These are phyloP conservation scores for Anthracocystis panici-leucophaei DNA, from an alignment of 1,284 basidiomycete species.

Conservation along the genomic window DNA sequence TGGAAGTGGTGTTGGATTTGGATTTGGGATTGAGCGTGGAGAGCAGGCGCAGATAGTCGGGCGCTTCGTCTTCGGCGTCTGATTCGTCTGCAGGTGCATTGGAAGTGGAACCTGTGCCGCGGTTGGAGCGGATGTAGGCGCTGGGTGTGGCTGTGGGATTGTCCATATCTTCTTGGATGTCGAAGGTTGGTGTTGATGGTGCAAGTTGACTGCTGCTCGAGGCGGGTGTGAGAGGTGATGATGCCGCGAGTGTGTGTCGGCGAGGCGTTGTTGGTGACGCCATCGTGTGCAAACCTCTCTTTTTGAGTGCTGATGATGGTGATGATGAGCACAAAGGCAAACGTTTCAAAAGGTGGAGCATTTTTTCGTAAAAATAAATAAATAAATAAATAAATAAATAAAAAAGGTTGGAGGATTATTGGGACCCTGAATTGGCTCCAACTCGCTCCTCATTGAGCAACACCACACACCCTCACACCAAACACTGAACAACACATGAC, in stretches of 20 bases:
- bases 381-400: too few species aligned
- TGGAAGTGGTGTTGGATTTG: neutral
- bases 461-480: neutral
- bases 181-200: conserved; percentile 13
- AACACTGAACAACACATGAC: too few species aligned
- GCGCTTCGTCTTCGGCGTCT: conserved; percentile 44
- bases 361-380: neutral
- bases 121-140: conserved; percentile 14
- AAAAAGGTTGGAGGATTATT: neutral
- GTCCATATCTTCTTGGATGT: conserved; percentile 26
- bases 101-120: neutral
- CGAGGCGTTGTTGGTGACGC: conserved; percentile 11
- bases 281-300: neutral
- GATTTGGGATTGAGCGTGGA: conserved; percentile 40
- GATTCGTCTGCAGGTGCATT: conserved; percentile 27
- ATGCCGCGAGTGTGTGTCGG: conserved; percentile 1
- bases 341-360: neutral
- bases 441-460: neutral
- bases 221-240: neutral
- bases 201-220: conserved; percentile 7
- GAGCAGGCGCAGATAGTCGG: conserved; percentile 47
- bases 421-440: neutral
- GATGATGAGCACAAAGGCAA: neutral
- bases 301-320: neutral
- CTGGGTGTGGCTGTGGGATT: conserved; percentile 30